A percentile compares a stretch with the other conserved stretches of the same genome.
phyloP scores from a whole-genome alignment of 2,329 filamentous ascomycete genomes.

The Chaetoscypha palmicola region DNA sequence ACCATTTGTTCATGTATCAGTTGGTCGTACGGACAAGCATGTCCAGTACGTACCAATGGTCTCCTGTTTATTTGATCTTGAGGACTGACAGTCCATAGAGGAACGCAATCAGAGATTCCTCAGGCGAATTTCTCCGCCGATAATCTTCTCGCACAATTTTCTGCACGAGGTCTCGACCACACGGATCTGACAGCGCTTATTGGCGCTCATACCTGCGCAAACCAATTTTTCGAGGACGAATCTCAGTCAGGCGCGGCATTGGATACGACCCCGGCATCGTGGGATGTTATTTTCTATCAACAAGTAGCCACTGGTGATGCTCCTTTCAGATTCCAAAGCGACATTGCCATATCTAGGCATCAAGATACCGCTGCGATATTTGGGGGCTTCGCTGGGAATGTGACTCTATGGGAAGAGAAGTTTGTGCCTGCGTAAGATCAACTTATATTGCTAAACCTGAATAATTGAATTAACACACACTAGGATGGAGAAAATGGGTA shows the following conservation, averaged over 20 bases:
- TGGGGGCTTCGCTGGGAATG: constrained; percentile 3
- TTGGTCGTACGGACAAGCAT: background rate
- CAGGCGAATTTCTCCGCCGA: background rate
- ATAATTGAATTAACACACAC: too few relatives aligned
- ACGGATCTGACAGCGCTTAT: constrained; percentile 1
- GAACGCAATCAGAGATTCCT: background rate
- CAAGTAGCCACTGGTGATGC: background rate
- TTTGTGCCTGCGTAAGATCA: constrained; percentile 3
- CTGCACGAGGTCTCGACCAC: background rate
- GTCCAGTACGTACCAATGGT: background rate
- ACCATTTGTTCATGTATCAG: background rate
- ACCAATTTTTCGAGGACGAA: constrained; percentile 3
- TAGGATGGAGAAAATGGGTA: constrained; percentile 5
- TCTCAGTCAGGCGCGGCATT: background rate
- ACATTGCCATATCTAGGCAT: background rate
- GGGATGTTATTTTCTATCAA: constrained; percentile 2
- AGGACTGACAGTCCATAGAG: background rate
- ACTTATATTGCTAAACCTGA: too few relatives aligned
- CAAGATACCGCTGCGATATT: background rate
- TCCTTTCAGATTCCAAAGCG: background rate
- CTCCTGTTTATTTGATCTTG: background rate
- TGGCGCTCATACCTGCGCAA: constrained; percentile 2
- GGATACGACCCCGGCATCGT: background rate
- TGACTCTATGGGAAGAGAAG: background rate
- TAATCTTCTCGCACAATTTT: background rate